Evolutionary conservation across 2,329 filamentous ascomycete genomes (phyloP), one percentile per base, ranked within the genome.

Genomic region (Stromatinia cepivora): DNA sequence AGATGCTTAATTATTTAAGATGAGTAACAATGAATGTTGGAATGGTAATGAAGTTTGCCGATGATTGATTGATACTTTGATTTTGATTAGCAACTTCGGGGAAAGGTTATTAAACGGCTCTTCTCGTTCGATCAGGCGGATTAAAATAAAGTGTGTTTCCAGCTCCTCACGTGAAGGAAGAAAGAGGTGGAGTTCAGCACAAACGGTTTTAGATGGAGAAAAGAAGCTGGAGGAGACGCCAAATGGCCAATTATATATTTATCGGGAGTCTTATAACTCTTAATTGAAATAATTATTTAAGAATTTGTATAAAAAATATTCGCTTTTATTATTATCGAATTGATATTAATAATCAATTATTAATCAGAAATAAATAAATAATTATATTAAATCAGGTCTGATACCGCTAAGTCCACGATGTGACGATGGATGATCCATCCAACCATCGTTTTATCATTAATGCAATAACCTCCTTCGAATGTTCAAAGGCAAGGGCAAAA

Each of bases 121-220:
- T 13, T 53, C 34, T 57, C 28, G 34, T n/a, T 34, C 31, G 34
- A 42, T 58, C 15, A 58, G 22, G 36, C 36, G 34, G 36, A 13
- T 34, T n/a, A n/a, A 13, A 2, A 15, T 67, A 9, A 9, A 28
- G 28, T 36, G 48, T 9, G 34, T 58, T 58, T 58, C 56, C 56
- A 42, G 56, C 56, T 42, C 36, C 56, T 42, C 56, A 58, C 56
- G 56, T 58, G 56, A 58, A 58, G 56, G 36, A 42, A n/a, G 34
- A 17, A 25, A 22, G 22, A 25, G 36, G 56, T 36, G 34, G 56
- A 53, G 62, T 54, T 50, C 62, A 53, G 56, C 56, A 58, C 36
- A 36, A 58, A 39, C 56, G 56, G 34, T 42, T 58, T 42, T 39
- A 25, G n/a, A 58, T 58, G 56, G 36, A 39, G 34, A 39, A 34